A percentile compares a stretch with the other conserved stretches of the same genome.
Conservation (phyloP, 257 asterid genomes). For the Misopates orontium region DNA sequence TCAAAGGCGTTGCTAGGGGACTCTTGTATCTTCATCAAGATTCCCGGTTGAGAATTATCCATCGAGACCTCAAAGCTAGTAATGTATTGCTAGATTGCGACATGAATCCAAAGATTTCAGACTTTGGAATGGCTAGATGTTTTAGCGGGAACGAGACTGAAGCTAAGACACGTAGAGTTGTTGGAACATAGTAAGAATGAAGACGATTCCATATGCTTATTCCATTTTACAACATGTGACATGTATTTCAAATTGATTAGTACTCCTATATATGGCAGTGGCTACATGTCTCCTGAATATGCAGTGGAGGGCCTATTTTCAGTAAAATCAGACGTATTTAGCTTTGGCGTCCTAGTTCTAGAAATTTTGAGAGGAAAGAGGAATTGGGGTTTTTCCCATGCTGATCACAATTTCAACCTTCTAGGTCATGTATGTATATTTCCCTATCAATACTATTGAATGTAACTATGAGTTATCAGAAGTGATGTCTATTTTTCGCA, state of each 20-base stretch:
- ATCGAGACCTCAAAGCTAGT: conserved; percentile 15
- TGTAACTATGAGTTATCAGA: too few species aligned
- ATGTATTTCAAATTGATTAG: neutral
- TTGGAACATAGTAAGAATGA: conserved; percentile 10
- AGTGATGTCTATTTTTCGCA: neutral
- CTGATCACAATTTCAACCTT: conserved; percentile 10
- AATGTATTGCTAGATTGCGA: conserved; percentile 6
- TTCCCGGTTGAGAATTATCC: conserved; percentile 13
- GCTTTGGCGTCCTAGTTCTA: conserved; percentile 10
- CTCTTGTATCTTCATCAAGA: conserved; percentile 20
- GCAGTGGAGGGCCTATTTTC: conserved; percentile 14
- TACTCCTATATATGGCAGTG: neutral
- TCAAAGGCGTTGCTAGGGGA: conserved; percentile 27
- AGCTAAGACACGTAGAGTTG: conserved; percentile 1
- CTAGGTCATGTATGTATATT: conserved; percentile 7
- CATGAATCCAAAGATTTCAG: conserved; percentile 40
- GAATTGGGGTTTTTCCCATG: neutral
- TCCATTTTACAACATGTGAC: neutral
- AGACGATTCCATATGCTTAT: neutral
- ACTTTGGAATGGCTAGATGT: conserved; percentile 41
- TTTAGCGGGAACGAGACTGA: conserved; percentile 29
- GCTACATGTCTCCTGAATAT: conserved; percentile 20
- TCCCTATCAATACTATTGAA: too few species aligned
- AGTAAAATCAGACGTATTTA: conserved; percentile 10
- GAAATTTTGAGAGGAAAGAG: conserved; percentile 1